Conservation (phyloP, 176 grass and related monocot species). For the Cenchrus purpureus region DNA sequence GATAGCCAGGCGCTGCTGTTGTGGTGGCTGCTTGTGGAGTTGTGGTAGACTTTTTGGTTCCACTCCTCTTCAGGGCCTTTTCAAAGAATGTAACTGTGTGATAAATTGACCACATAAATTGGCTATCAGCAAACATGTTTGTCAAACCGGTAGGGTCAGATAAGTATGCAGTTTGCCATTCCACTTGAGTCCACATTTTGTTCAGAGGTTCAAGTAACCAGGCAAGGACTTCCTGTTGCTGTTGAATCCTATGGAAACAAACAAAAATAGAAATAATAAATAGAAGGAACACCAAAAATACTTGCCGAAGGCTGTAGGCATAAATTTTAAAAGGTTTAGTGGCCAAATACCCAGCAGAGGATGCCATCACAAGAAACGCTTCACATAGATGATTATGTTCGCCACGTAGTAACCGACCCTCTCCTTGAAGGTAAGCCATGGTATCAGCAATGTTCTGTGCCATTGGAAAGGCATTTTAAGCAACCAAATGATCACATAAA, state of each 20-base stretch:
- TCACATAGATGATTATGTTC: slow-evolving; percentile 98
- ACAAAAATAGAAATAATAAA: slow-evolving; percentile 35
- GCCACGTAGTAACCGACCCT: slow-evolving; percentile 79
- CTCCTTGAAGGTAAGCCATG: slow-evolving; percentile 93
- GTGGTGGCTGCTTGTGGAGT: slow-evolving; percentile 47
- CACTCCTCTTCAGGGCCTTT: slow-evolving; percentile 91
- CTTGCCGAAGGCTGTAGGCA: not conserved
- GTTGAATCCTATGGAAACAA: slow-evolving; percentile 71
- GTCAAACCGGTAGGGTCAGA: slow-evolving; percentile 76
- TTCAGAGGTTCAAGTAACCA: slow-evolving; percentile 94
- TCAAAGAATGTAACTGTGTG: slow-evolving; percentile 96
- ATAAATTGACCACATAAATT: slow-evolving; percentile 99
- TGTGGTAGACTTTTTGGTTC: slow-evolving; percentile 68
- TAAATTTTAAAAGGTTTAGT: slow-evolving; percentile 25
- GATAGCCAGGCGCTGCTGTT: slow-evolving; percentile 48
- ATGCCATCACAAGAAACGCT: slow-evolving; percentile 96
- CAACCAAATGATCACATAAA: slow-evolving; percentile 26
- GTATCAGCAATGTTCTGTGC: slow-evolving; percentile 88
- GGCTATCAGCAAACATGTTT: slow-evolving; percentile 64
- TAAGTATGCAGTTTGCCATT: slow-evolving; percentile 97
- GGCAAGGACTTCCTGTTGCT: slow-evolving; percentile 94
- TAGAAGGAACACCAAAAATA: slow-evolving; percentile 27
- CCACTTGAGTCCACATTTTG: slow-evolving; percentile 83
- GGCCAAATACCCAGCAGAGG: slow-evolving; percentile 81
- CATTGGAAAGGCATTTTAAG: slow-evolving; percentile 38